Evolutionary conservation across 2,329 filamentous ascomycete genomes (phyloP), one percentile per base, ranked within the genome.

Genomic region (Tolypocladium amazonense): DNA sequence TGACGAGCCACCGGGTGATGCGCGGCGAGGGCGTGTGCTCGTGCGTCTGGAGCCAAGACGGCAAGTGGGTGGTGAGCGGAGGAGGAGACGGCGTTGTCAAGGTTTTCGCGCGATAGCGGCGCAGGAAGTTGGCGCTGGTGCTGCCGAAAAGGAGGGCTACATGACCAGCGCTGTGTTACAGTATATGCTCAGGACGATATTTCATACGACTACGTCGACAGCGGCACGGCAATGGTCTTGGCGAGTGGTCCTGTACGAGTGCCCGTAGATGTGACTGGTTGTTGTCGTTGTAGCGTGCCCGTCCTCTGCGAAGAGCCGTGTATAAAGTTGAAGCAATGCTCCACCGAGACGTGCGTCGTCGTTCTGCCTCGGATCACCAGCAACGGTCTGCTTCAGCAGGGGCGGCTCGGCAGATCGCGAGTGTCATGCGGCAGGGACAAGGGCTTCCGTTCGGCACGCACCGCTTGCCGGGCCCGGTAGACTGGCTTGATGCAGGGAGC

Each of bases 21-120:
- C 86, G 94, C 57, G 94, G 93, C 56, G 94, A 99, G 72, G 94
- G 94, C 27, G 91, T 97, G 9, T 97, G 93, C 75, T 85, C 88
- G 20, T 93, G 96, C 5, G 90, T 94, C 23, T 99, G 94, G 94
- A 96, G 92, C 71, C 89, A 92, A 68, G 94, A 99, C 70, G 92
- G 93, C 39, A 85, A 92, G 65, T 94, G 94, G 83, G 92, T 99
- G 43, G 90, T 97, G 60, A 95, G 91, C 67, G 93, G 89, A 43
- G 94, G 94, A 47, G 94, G 94, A 15, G 94, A 99, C 72, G 94
- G 94, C 8, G 88, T 96, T 41, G 93, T 97, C 63, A 97, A 97
- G 79, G 92, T 97, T 60, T 97, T 87, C 77, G 81, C 84, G 59
- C 78, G 84, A 60, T 86, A 72, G 50, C 47, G 43, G 20, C 5